These are phyloP conservation scores for Leersia perrieri DNA, from an alignment of 176 grass and related monocot species.

Conservation along the genomic window DNA sequence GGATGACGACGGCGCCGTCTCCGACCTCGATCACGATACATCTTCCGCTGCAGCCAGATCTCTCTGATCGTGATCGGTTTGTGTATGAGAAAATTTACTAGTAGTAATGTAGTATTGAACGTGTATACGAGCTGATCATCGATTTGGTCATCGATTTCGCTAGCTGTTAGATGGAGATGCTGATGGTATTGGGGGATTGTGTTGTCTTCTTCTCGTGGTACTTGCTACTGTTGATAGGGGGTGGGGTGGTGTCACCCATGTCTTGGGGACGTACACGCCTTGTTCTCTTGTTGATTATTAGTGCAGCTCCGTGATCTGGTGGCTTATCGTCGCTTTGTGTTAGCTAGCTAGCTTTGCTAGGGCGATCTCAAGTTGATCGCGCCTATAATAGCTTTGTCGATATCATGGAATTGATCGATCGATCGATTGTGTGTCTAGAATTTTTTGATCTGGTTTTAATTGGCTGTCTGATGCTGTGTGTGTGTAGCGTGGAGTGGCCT, in stretches of 20 bases:
- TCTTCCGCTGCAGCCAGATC: neutral
- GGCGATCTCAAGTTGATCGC: conserved; percentile 5
- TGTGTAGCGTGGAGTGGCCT: neutral
- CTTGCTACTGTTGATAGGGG: neutral
- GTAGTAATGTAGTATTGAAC: no score
- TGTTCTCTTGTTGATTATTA: neutral
- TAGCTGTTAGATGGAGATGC: no score
- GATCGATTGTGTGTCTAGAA: neutral
- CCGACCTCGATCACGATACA: conserved; percentile 46
- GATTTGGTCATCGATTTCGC: conserved; percentile 5
- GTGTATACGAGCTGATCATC: neutral
- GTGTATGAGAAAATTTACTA: no score
- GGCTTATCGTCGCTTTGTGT: neutral
- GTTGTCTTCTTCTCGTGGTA: neutral
- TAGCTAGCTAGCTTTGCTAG: neutral
- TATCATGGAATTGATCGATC: conserved; percentile 4
- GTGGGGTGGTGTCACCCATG: neutral
- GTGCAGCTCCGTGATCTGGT: neutral
- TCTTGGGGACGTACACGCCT: neutral
- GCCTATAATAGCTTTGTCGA: neutral
- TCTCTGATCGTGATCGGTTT: no score
- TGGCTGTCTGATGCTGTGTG: neutral
- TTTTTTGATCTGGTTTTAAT: neutral
- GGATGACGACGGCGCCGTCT: conserved; percentile 47
- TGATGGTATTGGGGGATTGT: neutral